phyloP scores from a whole-genome alignment of 495 filamentous ascomycete genomes.

The Daldinia loculata region DNA sequence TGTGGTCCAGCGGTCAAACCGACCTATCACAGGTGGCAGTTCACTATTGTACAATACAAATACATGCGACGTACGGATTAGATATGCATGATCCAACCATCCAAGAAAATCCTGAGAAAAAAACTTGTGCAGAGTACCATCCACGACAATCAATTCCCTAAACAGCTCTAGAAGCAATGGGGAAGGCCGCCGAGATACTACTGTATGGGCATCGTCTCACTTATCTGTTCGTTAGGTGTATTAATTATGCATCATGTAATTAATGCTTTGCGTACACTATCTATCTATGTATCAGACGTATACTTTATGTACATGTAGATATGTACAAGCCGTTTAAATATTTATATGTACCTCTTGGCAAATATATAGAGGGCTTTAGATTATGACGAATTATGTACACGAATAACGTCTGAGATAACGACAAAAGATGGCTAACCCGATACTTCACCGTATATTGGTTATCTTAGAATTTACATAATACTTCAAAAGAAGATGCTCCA shows the following conservation, averaged over 20 bases:
- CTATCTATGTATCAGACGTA: neutral
- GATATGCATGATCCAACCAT: slow-evolving; percentile 44
- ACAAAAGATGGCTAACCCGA: slow-evolving; percentile 1
- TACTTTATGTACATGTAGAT: neutral
- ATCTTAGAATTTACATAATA: slow-evolving; percentile 25
- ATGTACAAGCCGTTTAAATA: neutral
- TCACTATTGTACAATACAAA: slow-evolving; percentile 29
- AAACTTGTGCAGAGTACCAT: slow-evolving; percentile 42
- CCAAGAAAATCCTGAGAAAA: slow-evolving; percentile 32
- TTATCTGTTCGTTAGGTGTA: slow-evolving; percentile 17
- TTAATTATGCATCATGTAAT: slow-evolving; percentile 30
- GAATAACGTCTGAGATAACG: slow-evolving; percentile 6
- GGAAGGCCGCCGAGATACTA: slow-evolving; percentile 32
- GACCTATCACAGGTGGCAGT: slow-evolving; percentile 44
- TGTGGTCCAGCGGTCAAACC: slow-evolving; percentile 45
- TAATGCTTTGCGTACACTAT: slow-evolving; percentile 8
- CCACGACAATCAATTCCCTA: slow-evolving; percentile 34
- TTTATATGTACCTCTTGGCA: neutral
- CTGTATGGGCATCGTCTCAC: slow-evolving; percentile 28
- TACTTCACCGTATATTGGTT: slow-evolving; percentile 10
- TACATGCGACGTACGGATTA: slow-evolving; percentile 41
- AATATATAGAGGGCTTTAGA: neutral
- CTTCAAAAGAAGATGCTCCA: neutral
- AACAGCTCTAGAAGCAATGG: slow-evolving; percentile 26
- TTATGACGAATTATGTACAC: slow-evolving; percentile 29